These are phyloP conservation scores for Verticillium isaacii DNA, from an alignment of 2,329 filamentous ascomycete genomes.

Conservation along the genomic window DNA sequence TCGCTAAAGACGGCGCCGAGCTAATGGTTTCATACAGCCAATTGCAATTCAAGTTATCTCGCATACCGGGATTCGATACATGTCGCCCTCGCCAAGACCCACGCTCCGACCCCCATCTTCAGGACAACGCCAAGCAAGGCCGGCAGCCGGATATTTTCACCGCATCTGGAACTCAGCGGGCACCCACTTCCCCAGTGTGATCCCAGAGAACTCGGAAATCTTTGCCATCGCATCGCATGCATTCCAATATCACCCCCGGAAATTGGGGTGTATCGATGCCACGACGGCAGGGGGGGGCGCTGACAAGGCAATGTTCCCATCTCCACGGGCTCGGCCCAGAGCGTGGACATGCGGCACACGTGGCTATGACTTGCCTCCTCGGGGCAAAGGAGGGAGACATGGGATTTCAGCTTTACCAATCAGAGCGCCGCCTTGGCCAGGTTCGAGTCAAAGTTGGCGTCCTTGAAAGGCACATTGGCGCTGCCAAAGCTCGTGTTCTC, in stretches of 20 bases:
- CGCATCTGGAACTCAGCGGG: neutral
- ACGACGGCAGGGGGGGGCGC: neutral
- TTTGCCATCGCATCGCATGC: no score
- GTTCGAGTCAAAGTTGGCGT: conserved; percentile 11
- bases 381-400: neutral
- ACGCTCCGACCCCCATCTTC: neutral
- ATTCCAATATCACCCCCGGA: neutral
- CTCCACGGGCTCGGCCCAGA: no score
- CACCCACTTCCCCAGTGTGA: no score
- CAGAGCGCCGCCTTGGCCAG: conserved; percentile 11
- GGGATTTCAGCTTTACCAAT: neutral
- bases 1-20: neutral
- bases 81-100: neutral
- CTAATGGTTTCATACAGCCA: neutral
- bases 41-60: neutral
- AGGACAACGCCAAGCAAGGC: neutral
- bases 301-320: no score
- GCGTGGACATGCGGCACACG: no score
- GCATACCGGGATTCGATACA: neutral
- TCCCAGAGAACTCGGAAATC: no score
- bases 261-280: neutral
- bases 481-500: conserved; percentile 30
- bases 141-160: neutral
- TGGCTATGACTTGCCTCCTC: neutral
- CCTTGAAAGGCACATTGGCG: conserved; percentile 32